Evolutionary conservation across 495 filamentous ascomycete species (phyloP).

Genomic region (Corynascus novoguineensis): DNA sequence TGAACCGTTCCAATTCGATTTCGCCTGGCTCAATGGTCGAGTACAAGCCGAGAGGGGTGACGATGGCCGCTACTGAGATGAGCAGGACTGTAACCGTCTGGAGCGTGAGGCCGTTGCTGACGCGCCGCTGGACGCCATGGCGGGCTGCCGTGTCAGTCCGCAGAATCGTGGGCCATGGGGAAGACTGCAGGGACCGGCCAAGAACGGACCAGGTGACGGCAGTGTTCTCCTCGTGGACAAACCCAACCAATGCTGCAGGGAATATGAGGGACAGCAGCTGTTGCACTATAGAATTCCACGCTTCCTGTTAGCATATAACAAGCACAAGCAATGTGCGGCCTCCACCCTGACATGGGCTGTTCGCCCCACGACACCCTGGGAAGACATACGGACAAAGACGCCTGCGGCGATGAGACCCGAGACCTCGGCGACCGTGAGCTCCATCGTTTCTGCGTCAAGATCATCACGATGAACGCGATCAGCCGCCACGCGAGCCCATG

Average conservation of each 20-base stretch:
- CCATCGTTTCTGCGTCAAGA: conserved; percentile 3
- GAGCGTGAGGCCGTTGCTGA: conserved; percentile 2
- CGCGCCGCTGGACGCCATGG: not conserved
- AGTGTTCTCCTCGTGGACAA: not conserved
- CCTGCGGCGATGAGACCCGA: conserved; percentile 7
- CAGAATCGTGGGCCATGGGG: not conserved
- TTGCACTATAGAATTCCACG: not conserved
- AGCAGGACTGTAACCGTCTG: not conserved
- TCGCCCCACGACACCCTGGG: not conserved
- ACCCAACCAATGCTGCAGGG: not conserved
- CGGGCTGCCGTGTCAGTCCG: conserved; percentile 3
- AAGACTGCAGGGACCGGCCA: not conserved
- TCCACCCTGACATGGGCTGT: not conserved
- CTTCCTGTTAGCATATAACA: not conserved
- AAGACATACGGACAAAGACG: conserved; percentile 1
- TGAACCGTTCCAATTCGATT: not conserved
- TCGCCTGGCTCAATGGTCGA: conserved; percentile 1
- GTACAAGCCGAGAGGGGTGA: conserved; percentile 12
- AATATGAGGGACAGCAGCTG: not conserved
- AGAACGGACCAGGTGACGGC: conserved; percentile 8
- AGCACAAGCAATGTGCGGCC: not conserved
- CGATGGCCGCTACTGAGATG: conserved; percentile 2
- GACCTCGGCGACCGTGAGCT: not conserved
- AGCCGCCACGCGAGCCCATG: not conserved
- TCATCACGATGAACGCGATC: not conserved